Evolutionary conservation across 164 flowering plant genomes (phyloP).

Genomic region (Berberis thunbergii): DNA sequence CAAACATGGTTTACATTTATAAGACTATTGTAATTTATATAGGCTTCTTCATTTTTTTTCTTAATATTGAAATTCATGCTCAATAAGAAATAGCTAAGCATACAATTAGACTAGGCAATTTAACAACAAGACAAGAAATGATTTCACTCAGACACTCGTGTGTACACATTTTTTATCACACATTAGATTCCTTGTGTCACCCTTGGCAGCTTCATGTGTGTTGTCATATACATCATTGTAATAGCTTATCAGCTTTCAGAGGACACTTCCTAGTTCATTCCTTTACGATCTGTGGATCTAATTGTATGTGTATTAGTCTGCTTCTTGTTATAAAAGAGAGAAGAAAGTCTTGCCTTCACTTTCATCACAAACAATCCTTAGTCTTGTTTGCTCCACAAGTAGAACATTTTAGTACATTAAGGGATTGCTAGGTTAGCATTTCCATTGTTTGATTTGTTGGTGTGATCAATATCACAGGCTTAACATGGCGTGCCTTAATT

Average conservation of each 20-base stretch:
- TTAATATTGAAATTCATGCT: not conserved
- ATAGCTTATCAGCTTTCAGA: not conserved
- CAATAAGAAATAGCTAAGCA: not conserved
- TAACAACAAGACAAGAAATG: slow-evolving; percentile 5
- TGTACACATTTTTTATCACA: not conserved
- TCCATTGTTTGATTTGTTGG: too few species aligned
- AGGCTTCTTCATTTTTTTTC: not conserved
- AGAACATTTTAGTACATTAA: not conserved
- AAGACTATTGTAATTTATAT: not conserved
- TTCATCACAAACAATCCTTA: slow-evolving; percentile 1
- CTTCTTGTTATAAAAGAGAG: slow-evolving; percentile 1
- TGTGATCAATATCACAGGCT: not conserved
- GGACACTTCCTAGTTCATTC: slow-evolving; percentile 12
- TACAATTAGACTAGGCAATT: not conserved
- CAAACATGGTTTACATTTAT: not conserved
- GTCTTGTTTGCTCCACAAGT: not conserved
- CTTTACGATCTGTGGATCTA: slow-evolving; percentile 4
- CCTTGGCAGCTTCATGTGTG: slow-evolving; percentile 5
- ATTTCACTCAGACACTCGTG: slow-evolving; percentile 8
- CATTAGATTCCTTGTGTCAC: slow-evolving; percentile 9
- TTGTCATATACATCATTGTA: slow-evolving; percentile 4
- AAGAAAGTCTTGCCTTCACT: not conserved
- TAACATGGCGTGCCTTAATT: slow-evolving; percentile 7
- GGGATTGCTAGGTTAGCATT: not conserved
- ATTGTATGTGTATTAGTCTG: not conserved